Evolutionary conservation across 2,329 filamentous ascomycete species (phyloP).

Genomic region (Colletotrichum costaricense): DNA sequence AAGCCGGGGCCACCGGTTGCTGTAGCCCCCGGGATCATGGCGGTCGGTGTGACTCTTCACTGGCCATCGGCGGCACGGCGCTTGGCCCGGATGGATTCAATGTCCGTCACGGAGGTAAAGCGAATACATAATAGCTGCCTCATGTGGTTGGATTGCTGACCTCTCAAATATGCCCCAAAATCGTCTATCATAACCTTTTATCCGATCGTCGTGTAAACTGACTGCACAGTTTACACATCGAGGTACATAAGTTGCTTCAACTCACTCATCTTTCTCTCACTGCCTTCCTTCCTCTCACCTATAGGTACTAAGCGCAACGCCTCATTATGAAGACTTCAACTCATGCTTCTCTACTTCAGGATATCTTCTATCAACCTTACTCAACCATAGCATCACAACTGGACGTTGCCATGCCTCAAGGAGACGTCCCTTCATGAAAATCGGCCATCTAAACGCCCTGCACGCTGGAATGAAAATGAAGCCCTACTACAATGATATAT

Average conservation of each 20-base stretch:
- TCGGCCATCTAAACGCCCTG: neutral
- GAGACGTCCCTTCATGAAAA: neutral
- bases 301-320: too few relatives aligned
- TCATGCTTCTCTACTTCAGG: too few relatives aligned
- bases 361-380: neutral
- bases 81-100: neutral
- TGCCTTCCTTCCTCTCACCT: too few relatives aligned
- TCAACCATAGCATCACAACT: neutral
- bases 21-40: neutral
- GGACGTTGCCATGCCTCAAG: neutral
- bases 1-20: neutral
- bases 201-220: too few relatives aligned
- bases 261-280: neutral
- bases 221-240: too few relatives aligned
- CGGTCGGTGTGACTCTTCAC: conserved; percentile 16
- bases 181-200: too few relatives aligned
- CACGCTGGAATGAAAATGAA: neutral
- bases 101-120: neutral
- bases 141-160: too few relatives aligned
- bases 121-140: rapidly evolving
- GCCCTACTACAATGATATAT: conserved; percentile 5
- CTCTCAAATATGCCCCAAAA: too few relatives aligned
- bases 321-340: neutral
- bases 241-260: too few relatives aligned
- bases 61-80: conserved; percentile 7